phyloP scores from a whole-genome alignment of 2,329 filamentous ascomycete genomes.

The Tympanopsis confertula region DNA sequence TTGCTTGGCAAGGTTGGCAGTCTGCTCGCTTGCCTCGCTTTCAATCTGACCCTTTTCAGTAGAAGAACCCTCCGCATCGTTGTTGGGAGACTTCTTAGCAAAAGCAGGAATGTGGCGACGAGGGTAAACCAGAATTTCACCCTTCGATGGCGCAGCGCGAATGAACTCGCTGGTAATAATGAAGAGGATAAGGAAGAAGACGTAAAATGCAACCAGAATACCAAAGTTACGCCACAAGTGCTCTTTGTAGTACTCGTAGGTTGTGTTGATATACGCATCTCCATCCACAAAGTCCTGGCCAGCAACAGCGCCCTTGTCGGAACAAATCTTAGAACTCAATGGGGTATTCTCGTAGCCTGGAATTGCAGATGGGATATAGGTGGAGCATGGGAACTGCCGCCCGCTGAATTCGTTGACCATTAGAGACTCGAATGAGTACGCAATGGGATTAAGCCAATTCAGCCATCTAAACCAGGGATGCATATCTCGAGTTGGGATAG shows the following conservation, averaged over 20 bases:
- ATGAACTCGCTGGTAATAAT: constrained; percentile 56
- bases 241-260: constrained; percentile 42
- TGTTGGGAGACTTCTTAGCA: constrained; percentile 49
- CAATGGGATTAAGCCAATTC: constrained; percentile 68
- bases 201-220: constrained; percentile 52
- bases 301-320: constrained; percentile 41
- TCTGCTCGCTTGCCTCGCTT: constrained; percentile 21
- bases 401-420: constrained; percentile 74
- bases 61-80: constrained; percentile 40
- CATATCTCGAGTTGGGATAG: constrained; percentile 58
- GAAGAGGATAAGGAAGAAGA: constrained; percentile 51
- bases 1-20: constrained; percentile 35
- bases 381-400: constrained; percentile 42
- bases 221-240: constrained; percentile 64
- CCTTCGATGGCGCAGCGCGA: constrained; percentile 59
- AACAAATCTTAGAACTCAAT: constrained; percentile 38
- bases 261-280: constrained; percentile 39
- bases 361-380: constrained; percentile 28
- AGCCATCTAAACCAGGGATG: constrained; percentile 74
- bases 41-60: constrained; percentile 30
- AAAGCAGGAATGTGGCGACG: constrained; percentile 50
- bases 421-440: constrained; percentile 69
- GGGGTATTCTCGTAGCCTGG: constrained; percentile 22
- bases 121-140: constrained; percentile 65
- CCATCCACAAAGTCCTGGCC: constrained; percentile 42